Evolutionary conservation across 129 eudicot species (phyloP), one percentile per base, ranked within the genome.

Genomic region (Saposhnikovia divaricata): DNA sequence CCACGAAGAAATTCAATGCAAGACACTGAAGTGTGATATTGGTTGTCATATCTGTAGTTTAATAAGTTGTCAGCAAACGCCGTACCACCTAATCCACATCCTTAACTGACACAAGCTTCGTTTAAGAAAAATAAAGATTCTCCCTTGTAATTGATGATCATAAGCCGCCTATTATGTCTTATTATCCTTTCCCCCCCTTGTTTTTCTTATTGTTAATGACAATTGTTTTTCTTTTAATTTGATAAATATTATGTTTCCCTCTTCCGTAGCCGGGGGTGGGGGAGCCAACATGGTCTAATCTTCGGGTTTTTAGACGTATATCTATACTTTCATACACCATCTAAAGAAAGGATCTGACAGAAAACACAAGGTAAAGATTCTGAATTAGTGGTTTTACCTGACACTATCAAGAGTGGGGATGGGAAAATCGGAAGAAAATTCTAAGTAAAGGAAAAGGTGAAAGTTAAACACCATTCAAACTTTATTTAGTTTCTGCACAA

Each of bases 41-140:
- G 37, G 83, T 76, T 74, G 83, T 76, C 63, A 65, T 50, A 50
- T 75, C 19, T 31, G 16, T 27, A 53, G 37, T 74, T 37, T 72
- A 72, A 21, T 23, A 43, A 16, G 59, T 39, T 23, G 50, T 14
- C 42, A 51, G 59, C 78, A 74, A 46, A 74, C 43, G 78, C 86
- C 89, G 89, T 83, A 83, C 38, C 75, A 78, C 84, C 75, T 37
- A 76, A 76, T 76, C 79, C 69, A 51, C 66, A 80, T 76, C 82
- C 78, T 44, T 44, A 86, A 83, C 86, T 82, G 84, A 82, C 88
- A 85, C 80, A 44, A 65, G 80, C 47, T 77, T 84, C 70, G 47
- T 42, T 69, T 76, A 14, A 57, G 51, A 74, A 44, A 80, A 78
- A 74, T 71, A 83, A 61, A 83, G 85, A 83, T 79, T 87, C 87